Evolutionary conservation across 768 basidiomycete species (phyloP), one percentile per base, ranked within the genome.

Genomic region (Collybia sp.): DNA sequence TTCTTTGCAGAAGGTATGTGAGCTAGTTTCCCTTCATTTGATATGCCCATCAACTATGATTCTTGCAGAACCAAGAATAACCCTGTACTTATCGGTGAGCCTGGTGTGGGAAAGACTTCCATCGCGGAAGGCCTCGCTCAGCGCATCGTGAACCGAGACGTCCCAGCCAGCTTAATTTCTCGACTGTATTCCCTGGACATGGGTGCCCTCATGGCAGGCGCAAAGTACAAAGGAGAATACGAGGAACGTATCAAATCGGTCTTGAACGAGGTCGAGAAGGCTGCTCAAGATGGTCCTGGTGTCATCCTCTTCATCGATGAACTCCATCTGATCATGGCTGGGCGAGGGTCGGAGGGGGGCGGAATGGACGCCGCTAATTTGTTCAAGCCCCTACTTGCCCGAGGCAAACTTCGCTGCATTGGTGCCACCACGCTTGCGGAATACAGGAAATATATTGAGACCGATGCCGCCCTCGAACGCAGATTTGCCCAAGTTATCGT

Each of bases 261-360:
- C 45, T 68, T 99, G 46, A 83, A 85, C 62, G 95, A 98, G 67
- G 84, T 97, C 50, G 94, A 97, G 64, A 93, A 94, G 66, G 79
- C 87, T 0, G 71, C 83, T 0, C 82, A 86, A 18, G 82, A 88
- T 38, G 85, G 88, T 35, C 76, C 77, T 5, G 81, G 83, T 13
- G 77, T 97, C 56, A 91, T 97, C 51, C 80, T 99, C 32, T 97
- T 97, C 75, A 82, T 98, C 53, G 94, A 99, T 56, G 95, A 97
- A 61, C 64, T 92, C 18, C 93, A 97, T 61, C 83, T 96, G 35
- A 85, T 97, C 67, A 93, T 96, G 89, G 85, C 90, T 2, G 91
- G 89, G 3, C 76, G 83, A 43, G 90, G 91, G 13, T 69, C 79
- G 2, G 83, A 86, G 59, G 88, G 89, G 25, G 86, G 85, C 12